A percentile compares a stretch with the other conserved stretches of the same genome.
phyloP scores from a whole-genome alignment of 768 basidiomycete genomes.

The Podaxis sp. region DNA sequence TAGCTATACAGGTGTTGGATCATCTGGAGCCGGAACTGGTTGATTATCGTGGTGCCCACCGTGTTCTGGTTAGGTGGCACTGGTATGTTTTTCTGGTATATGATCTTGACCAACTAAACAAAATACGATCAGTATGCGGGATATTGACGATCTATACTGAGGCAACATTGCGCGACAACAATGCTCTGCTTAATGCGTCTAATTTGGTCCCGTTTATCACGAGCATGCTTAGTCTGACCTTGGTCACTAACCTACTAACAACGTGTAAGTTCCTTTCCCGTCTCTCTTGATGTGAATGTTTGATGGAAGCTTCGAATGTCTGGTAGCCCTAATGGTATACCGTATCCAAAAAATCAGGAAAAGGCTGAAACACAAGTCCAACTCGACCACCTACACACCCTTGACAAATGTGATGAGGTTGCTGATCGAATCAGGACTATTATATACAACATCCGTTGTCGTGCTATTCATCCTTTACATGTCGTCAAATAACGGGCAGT shows the following conservation, averaged over 20 bases:
- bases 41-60: conserved; percentile 28
- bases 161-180: conserved; percentile 24
- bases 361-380: conserved; percentile 24
- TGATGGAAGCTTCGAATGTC: neutral
- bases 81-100: conserved; percentile 19
- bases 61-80: conserved; percentile 37
- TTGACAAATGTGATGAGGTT: conserved; percentile 31
- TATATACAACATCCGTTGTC: conserved; percentile 36
- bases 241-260: conserved; percentile 37
- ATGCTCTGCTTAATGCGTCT: conserved; percentile 27
- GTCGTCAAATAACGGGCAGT: conserved; percentile 36
- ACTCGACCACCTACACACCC: conserved; percentile 22
- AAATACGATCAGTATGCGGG: conserved; percentile 28
- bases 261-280: conserved; percentile 29
- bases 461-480: conserved; percentile 37
- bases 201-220: conserved; percentile 38
- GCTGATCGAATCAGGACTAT: conserved; percentile 39
- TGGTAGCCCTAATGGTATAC: conserved; percentile 36
- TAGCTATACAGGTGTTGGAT: conserved; percentile 42
- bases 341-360: conserved; percentile 35
- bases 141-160: conserved; percentile 32
- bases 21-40: conserved; percentile 32
- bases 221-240: conserved; percentile 36
- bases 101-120: neutral
- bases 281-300: neutral